These are phyloP conservation scores for Coriolopsis trogii DNA, from an alignment of 1,284 basidiomycete species.

Conservation along the genomic window DNA sequence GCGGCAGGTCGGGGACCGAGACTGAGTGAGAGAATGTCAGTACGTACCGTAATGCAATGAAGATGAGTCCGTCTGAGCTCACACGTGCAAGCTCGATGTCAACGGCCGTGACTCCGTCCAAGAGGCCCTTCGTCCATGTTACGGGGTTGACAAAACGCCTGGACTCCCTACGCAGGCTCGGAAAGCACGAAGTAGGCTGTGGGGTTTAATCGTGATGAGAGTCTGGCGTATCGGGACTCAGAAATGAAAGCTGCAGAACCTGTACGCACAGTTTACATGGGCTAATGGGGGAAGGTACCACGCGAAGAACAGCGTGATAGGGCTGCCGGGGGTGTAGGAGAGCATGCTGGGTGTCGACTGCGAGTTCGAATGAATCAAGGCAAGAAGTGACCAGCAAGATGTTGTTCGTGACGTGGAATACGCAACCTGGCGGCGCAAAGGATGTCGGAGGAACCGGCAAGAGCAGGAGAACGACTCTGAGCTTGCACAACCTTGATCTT, in stretches of 20 bases:
- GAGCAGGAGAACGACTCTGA: too few species aligned
- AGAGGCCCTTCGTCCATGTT: slow-evolving; percentile 65
- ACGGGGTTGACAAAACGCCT: slow-evolving; percentile 62
- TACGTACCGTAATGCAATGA: slow-evolving; percentile 66
- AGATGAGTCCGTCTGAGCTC: slow-evolving; percentile 55
- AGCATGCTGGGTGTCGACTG: too few species aligned
- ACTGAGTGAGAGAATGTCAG: too few species aligned
- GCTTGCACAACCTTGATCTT: too few species aligned
- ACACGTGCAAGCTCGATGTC: slow-evolving; percentile 72
- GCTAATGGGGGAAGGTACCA: slow-evolving; percentile 31
- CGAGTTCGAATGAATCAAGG: too few species aligned
- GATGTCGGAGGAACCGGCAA: too few species aligned
- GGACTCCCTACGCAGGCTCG: slow-evolving; percentile 50
- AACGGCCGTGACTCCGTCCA: slow-evolving; percentile 61
- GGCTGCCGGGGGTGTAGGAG: slow-evolving; percentile 23
- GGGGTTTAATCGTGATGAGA: too few species aligned
- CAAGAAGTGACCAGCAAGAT: too few species aligned
- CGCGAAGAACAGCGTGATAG: slow-evolving; percentile 29
- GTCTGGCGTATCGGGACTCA: not conserved
- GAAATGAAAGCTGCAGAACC: not conserved
- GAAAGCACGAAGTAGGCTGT: slow-evolving; percentile 57
- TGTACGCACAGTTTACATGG: slow-evolving; percentile 29
- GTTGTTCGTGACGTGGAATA: too few species aligned
- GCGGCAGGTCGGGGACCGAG: too few species aligned
- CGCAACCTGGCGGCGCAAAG: too few species aligned